A percentile compares a stretch with the other conserved stretches of the same genome.
phyloP scores from a whole-genome alignment of 805 yeast genomes.

The Wickerhamiella dianesei region DNA sequence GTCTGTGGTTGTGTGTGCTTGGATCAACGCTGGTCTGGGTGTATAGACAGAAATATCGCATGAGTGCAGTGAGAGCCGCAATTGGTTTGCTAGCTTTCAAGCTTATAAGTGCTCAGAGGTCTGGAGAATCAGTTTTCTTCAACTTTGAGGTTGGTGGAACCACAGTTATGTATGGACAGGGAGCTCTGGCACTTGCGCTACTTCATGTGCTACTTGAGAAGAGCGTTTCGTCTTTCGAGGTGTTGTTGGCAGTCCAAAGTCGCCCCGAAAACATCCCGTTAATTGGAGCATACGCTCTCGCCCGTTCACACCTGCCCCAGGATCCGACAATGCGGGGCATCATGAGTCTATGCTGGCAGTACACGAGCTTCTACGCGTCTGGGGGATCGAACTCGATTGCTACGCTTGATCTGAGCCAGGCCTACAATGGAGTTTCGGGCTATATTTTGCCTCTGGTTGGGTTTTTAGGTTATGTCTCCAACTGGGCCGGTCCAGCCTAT shows the following conservation, averaged over 20 bases:
- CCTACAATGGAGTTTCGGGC: conserved; percentile 72
- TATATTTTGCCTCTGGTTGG: conserved; percentile 67
- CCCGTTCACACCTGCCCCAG: conserved; percentile 9
- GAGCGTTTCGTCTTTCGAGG: conserved; percentile 4
- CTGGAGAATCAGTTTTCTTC: background rate
- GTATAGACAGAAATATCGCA: background rate
- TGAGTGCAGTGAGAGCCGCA: background rate
- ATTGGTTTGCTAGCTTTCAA: background rate
- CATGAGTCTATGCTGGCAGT: conserved; percentile 45
- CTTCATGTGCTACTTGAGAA: conserved; percentile 1
- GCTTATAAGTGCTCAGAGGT: background rate
- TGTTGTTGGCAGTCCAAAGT: conserved; percentile 41
- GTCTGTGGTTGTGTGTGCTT: conserved; percentile 8
- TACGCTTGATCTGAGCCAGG: conserved; percentile 77
- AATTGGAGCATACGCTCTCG: conserved; percentile 28
- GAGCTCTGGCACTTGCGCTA: background rate
- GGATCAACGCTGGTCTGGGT: background rate
- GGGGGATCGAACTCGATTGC: conserved; percentile 91
- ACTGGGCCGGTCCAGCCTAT: conserved; percentile 73
- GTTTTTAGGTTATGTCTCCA: conserved; percentile 61
- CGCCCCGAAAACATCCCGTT: conserved; percentile 43
- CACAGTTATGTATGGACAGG: background rate
- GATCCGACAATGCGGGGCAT: conserved; percentile 5
- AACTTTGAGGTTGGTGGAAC: background rate
- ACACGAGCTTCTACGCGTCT: conserved; percentile 66